These are phyloP conservation scores for Spathaspora sp. DNA, from an alignment of 805 yeast genomes.

Conservation along the genomic window DNA sequence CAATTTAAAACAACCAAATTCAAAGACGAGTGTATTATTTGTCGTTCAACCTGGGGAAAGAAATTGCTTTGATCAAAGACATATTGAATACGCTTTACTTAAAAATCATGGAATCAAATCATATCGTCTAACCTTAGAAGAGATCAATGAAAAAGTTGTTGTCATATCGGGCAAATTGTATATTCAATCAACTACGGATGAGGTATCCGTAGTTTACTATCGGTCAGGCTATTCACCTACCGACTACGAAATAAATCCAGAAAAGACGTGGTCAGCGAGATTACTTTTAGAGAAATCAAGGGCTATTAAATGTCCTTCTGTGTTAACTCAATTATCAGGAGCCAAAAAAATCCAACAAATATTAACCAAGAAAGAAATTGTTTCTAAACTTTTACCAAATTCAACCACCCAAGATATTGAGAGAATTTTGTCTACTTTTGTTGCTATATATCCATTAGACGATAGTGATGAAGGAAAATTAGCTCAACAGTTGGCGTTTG, in stretches of 20 bases:
- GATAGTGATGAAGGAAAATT: conserved; percentile 53
- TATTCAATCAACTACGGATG: conserved; percentile 54
- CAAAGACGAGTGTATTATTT: conserved; percentile 59
- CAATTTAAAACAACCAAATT: conserved; percentile 21
- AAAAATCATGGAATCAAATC: conserved; percentile 54
- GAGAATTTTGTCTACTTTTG: conserved; percentile 61
- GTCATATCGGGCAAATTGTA: conserved; percentile 46
- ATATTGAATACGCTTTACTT: conserved; percentile 68
- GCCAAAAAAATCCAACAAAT: conserved; percentile 92
- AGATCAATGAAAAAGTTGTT: conserved; percentile 44
- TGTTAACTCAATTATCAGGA: conserved; percentile 87
- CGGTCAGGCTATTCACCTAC: conserved; percentile 85
- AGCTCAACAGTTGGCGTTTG: conserved; percentile 67
- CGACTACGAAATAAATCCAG: conserved; percentile 59
- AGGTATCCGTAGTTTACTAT: conserved; percentile 84
- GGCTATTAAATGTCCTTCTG: conserved; percentile 90
- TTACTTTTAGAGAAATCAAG: conserved; percentile 62
- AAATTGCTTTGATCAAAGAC: conserved; percentile 89
- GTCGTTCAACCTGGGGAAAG: conserved; percentile 84
- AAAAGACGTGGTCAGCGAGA: conserved; percentile 76
- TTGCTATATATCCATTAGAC: conserved; percentile 84
- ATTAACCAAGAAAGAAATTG: conserved; percentile 52
- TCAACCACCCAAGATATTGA: conserved; percentile 23
- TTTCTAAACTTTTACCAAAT: conserved; percentile 46
- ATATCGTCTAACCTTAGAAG: conserved; percentile 63